A percentile compares a stretch with the other conserved stretches of the same genome.
Evolutionary conservation across 1,139 yeast species (phyloP).

Genomic region (Yamadazyma atlantica): DNA sequence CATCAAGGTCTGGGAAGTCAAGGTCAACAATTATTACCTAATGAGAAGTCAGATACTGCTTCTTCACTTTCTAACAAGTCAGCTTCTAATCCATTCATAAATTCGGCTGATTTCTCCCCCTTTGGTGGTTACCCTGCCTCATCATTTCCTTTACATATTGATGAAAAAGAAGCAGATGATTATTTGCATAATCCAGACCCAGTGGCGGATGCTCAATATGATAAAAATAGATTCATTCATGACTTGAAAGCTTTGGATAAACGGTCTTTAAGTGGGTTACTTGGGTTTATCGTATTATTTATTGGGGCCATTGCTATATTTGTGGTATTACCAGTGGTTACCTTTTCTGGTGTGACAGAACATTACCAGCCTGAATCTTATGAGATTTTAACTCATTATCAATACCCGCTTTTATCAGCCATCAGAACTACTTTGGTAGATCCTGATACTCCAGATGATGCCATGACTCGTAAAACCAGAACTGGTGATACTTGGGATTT

Average conservation of each 20-base stretch:
- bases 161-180: conserved; percentile 91
- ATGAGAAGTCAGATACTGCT: conserved; percentile 15
- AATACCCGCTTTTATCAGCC: conserved; percentile 60
- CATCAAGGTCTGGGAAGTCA: conserved; percentile 1
- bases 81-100: conserved; percentile 20
- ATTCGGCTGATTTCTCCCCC: conserved; percentile 56
- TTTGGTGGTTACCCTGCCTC: conserved; percentile 95
- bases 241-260: conserved; percentile 63
- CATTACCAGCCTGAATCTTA: conserved; percentile 29
- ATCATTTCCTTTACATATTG: conserved; percentile 79
- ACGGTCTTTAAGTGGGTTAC: conserved; percentile 55
- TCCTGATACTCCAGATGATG: conserved; percentile 72
- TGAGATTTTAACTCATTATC: conserved; percentile 54
- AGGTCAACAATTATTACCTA: conserved; percentile 4
- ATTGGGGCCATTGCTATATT: conserved; percentile 66
- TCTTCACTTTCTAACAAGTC: conserved; percentile 17
- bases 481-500: conserved; percentile 67
- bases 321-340: conserved; percentile 69
- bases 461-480: conserved; percentile 41
- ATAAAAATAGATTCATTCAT: conserved; percentile 56
- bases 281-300: conserved; percentile 56
- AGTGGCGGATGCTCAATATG: conserved; percentile 77
- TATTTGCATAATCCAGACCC: conserved; percentile 93
- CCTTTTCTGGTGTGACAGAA: conserved; percentile 63
- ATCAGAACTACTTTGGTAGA: conserved; percentile 66